phyloP scores from a whole-genome alignment of 371 early-diverging fungal genomes.

The Syncephalastrum sp. region DNA sequence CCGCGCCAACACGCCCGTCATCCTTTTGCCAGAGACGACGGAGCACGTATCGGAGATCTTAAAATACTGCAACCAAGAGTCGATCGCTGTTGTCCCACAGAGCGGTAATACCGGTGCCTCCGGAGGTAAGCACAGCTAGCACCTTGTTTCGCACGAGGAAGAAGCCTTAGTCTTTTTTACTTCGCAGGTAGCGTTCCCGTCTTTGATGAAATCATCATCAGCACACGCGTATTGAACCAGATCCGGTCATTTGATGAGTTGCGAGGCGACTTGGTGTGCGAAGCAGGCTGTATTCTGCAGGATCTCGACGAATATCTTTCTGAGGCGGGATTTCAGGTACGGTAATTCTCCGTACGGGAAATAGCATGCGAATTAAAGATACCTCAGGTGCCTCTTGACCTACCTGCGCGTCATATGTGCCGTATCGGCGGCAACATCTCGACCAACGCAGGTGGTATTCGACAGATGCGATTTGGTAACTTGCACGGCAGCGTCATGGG shows the following conservation, averaged over 20 bases:
- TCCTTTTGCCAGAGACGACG: constrained; percentile 80
- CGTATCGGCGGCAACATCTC: constrained; percentile 95
- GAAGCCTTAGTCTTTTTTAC: background rate
- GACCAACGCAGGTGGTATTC: constrained; percentile 95
- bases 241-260: constrained; percentile 79
- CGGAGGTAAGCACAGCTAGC: constrained; percentile 42
- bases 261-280: constrained; percentile 82
- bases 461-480: constrained; percentile 88
- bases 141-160: background rate
- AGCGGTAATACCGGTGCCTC: constrained; percentile 90
- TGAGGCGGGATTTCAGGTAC: constrained; percentile 63
- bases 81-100: constrained; percentile 90
- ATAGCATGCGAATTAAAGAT: background rate
- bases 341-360: background rate
- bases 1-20: constrained; percentile 69
- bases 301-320: constrained; percentile 75
- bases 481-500: constrained; percentile 91
- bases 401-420: constrained; percentile 86
- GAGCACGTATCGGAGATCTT: constrained; percentile 82
- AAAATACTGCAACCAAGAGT: constrained; percentile 79
- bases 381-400: constrained; percentile 83
- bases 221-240: constrained; percentile 69
- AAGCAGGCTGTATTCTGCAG: constrained; percentile 90
- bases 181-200: constrained; percentile 59
- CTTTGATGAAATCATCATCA: constrained; percentile 91